A percentile compares a stretch with the other conserved stretches of the same genome.
These are phyloP conservation scores for Penicillium sp. DNA, from an alignment of 2,329 filamentous ascomycete species.

Conservation along the genomic window DNA sequence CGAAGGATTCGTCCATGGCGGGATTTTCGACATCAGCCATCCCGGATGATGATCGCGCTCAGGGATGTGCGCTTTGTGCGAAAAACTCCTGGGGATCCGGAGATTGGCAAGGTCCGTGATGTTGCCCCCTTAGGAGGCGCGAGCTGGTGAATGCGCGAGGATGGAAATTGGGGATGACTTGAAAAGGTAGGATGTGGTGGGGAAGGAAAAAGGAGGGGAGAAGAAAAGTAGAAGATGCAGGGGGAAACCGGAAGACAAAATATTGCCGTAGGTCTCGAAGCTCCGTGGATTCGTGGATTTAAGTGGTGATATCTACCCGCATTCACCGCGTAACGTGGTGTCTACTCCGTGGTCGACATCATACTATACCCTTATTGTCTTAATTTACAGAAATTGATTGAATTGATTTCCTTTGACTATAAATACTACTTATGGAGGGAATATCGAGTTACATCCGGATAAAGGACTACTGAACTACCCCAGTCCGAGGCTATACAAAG, in stretches of 20 bases:
- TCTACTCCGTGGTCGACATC: neutral
- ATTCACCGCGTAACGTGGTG: constrained; percentile 7
- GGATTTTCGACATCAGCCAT: constrained; percentile 36
- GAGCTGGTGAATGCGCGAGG: constrained; percentile 9
- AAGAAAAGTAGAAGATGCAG: constrained; percentile 7
- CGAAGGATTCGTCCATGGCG: constrained; percentile 34
- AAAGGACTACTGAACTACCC: neutral
- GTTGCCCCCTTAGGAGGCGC: constrained; percentile 17
- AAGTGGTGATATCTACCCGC: constrained; percentile 24
- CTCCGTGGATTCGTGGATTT: neutral
- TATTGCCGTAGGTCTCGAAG: constrained; percentile 9
- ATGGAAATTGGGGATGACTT: constrained; percentile 2
- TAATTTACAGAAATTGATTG: too few species aligned
- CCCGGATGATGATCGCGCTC: constrained; percentile 9
- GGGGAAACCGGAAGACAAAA: constrained; percentile 10
- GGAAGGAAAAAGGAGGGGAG: constrained; percentile 3
- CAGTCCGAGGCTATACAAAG: neutral
- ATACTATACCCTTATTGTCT: too few species aligned
- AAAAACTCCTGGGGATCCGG: constrained; percentile 3
- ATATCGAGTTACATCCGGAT: neutral
- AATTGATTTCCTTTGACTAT: too few species aligned
- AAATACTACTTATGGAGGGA: too few species aligned
- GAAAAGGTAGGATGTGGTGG: neutral
- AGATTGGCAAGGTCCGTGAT: constrained; percentile 4
- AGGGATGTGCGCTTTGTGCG: constrained; percentile 2